Evolutionary conservation across 2,329 filamentous ascomycete species (phyloP).

Genomic region (Aspergillus fijiensis): DNA sequence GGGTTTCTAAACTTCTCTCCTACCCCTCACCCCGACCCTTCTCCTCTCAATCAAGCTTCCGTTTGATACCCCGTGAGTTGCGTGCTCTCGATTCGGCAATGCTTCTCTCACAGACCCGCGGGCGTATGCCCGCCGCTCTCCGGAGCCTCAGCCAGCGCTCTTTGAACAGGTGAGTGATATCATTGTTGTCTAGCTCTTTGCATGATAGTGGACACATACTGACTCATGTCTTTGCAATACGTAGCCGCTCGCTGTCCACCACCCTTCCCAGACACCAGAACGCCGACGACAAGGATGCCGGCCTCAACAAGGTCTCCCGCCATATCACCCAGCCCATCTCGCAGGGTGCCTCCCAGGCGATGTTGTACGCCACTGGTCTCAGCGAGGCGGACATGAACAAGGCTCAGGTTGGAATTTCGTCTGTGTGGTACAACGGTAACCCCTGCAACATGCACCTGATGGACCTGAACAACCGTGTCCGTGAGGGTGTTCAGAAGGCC

Average conservation of each 20-base stretch:
- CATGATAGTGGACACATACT: not conserved
- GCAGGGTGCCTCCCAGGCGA: constrained; percentile 96
- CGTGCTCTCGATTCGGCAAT: constrained; percentile 5
- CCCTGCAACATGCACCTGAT: constrained; percentile 99
- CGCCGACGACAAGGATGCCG: constrained; percentile 48
- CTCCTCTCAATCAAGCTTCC: not conserved
- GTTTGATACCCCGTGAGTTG: not conserved
- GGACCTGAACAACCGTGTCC: constrained; percentile 78
- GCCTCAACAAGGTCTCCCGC: constrained; percentile 79
- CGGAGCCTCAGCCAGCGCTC: constrained; percentile 24
- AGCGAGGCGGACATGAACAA: constrained; percentile 87
- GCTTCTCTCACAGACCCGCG: constrained; percentile 23
- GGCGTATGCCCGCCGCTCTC: constrained; percentile 28
- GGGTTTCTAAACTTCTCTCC: not conserved
- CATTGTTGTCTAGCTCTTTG: constrained; percentile 5
- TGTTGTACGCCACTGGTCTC: constrained; percentile 95
- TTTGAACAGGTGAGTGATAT: constrained; percentile 1
- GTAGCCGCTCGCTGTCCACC: constrained; percentile 39
- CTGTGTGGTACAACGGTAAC: constrained; percentile 97
- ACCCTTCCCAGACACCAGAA: constrained; percentile 48
- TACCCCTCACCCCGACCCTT: not conserved
- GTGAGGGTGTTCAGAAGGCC: constrained; percentile 69
- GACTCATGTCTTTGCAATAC: not conserved
- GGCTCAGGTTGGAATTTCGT: constrained; percentile 95
- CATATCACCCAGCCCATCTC: constrained; percentile 95